These are phyloP conservation scores for Wallacemonas sp. DNA, from an alignment of 208 protist species.

Conservation along the genomic window DNA sequence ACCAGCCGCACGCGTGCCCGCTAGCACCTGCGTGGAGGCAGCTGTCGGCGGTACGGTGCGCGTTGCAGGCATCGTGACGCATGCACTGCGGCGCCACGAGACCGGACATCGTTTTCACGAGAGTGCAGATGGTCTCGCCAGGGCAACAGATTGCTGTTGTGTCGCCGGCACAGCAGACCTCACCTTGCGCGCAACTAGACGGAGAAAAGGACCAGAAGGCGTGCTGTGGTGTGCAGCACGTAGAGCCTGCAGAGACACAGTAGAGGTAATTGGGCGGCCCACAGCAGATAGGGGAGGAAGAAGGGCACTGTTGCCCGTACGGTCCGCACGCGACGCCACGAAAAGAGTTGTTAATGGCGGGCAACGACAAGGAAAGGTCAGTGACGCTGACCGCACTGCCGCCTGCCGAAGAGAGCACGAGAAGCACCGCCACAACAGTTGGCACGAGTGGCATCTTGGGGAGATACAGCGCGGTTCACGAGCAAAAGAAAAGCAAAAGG, in stretches of 20 bases:
- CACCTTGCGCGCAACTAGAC: slow-evolving; percentile 26
- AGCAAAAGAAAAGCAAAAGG: too few species aligned
- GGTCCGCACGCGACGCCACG: background rate
- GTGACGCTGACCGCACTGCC: background rate
- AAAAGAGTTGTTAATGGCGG: background rate
- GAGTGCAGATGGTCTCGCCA: slow-evolving; percentile 14
- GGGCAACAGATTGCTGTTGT: slow-evolving; percentile 32
- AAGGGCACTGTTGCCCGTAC: slow-evolving; percentile 20
- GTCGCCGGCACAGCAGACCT: slow-evolving; percentile 30
- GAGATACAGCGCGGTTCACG: too few species aligned
- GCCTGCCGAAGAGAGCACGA: background rate
- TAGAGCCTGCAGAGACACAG: slow-evolving; percentile 34
- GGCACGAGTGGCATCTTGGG: background rate
- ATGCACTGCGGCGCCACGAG: slow-evolving; percentile 1
- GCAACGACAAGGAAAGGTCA: background rate
- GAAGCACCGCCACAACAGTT: background rate
- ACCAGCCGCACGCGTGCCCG: slow-evolving; percentile 33
- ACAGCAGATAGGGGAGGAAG: slow-evolving; percentile 40
- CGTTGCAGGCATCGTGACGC: slow-evolving; percentile 19
- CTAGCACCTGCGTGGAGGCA: slow-evolving; percentile 12
- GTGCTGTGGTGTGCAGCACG: slow-evolving; percentile 27
- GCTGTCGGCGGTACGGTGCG: slow-evolving; percentile 20
- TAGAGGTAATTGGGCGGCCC: slow-evolving; percentile 20
- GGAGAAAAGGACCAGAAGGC: slow-evolving; percentile 1
- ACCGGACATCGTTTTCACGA: slow-evolving; percentile 1